Conservation (phyloP, 495 filamentous ascomycete genomes). For the Trichoderma parareesei region DNA sequence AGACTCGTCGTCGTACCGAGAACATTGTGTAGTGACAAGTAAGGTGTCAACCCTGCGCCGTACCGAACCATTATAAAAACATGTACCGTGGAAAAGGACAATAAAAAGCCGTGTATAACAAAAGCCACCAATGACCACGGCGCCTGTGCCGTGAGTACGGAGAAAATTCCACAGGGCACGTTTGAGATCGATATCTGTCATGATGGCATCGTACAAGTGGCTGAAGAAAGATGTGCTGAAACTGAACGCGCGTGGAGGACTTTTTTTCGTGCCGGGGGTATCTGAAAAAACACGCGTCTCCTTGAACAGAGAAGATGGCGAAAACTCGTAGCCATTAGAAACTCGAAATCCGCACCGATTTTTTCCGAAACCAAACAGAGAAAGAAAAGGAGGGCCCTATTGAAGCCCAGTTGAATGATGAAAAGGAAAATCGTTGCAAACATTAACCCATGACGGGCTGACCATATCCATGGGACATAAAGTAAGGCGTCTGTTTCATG, state of each 20-base stretch:
- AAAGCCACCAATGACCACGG: neutral
- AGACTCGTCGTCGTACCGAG: neutral
- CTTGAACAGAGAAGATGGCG: constrained; percentile 10
- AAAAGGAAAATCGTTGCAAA: constrained; percentile 8
- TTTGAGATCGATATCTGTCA: neutral
- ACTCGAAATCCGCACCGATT: constrained; percentile 8
- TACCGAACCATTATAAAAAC: constrained; percentile 6
- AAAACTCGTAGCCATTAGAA: constrained; percentile 13
- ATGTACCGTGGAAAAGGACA: neutral
- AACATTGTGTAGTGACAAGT: neutral
- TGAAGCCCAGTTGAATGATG: neutral
- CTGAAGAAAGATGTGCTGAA: constrained; percentile 8
- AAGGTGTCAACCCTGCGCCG: neutral
- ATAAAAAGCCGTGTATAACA: neutral
- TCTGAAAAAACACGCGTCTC: constrained; percentile 11
- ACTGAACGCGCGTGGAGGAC: constrained; percentile 6
- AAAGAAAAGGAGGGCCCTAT: neutral
- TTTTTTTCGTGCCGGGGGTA: constrained; percentile 8
- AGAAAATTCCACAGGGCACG: neutral
- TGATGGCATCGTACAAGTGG: neutral
- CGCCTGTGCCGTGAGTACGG: neutral
- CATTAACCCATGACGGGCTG: constrained; percentile 57
- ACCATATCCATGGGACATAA: constrained; percentile 52
- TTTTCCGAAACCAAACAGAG: constrained; percentile 8
- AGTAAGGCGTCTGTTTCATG: constrained; percentile 54